These are phyloP conservation scores for Centaurea solstitialis DNA, from an alignment of 129 eudicot species.

Conservation along the genomic window DNA sequence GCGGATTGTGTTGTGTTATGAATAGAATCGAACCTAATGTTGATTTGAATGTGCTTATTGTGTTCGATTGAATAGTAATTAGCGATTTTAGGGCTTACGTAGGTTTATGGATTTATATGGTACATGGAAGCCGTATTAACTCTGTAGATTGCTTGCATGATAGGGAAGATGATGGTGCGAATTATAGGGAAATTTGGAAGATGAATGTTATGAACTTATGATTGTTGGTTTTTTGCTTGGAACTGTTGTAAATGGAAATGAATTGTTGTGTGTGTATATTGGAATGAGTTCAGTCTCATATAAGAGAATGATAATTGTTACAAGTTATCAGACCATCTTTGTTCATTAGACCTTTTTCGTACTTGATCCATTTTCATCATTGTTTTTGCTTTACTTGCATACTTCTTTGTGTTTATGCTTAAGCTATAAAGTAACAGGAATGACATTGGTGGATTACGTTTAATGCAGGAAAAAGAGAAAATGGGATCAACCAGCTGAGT, in stretches of 20 bases:
- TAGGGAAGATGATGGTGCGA: not conserved
- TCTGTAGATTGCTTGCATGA: not conserved
- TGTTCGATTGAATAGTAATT: not conserved
- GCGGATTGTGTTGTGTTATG: not conserved
- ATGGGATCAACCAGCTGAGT: slow-evolving; percentile 96
- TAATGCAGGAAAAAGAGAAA: slow-evolving; percentile 70
- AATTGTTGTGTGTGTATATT: not conserved
- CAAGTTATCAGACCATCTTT: not conserved
- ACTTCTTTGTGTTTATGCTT: not conserved
- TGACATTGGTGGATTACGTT: slow-evolving; percentile 3
- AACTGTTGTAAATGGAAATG: not conserved
- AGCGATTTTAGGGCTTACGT: slow-evolving; percentile 3
- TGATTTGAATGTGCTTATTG: not conserved
- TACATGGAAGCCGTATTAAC: not conserved
- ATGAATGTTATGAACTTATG: not conserved
- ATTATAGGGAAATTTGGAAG: not conserved
- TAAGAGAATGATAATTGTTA: not conserved
- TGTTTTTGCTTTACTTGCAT: not conserved
- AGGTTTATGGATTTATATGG: slow-evolving; percentile 1
- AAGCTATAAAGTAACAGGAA: not conserved
- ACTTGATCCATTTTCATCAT: not conserved
- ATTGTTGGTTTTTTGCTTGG: not conserved
- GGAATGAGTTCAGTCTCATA: not conserved
- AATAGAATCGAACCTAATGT: not conserved
- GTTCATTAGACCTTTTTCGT: not conserved